Percentiles rank a stretch among this genome's conserved stretches.
Conservation (phyloP, 768 basidiomycete species). For the Chalciporus chontae region DNA sequence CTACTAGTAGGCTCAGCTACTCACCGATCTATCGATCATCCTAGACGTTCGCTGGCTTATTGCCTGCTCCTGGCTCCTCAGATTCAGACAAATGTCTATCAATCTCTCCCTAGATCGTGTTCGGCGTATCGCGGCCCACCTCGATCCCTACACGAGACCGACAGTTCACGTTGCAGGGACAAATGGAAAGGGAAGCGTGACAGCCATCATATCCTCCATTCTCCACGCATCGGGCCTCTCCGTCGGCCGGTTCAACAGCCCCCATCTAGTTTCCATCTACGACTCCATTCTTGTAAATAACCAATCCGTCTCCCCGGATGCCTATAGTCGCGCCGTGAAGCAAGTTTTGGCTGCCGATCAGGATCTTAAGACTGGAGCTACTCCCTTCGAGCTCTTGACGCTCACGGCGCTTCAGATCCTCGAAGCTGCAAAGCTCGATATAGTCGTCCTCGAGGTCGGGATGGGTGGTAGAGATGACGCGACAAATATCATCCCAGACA, state of each 20-base stretch:
- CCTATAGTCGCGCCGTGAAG: conserved; percentile 46
- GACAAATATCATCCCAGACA: conserved; percentile 82
- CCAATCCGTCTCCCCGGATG: conserved; percentile 41
- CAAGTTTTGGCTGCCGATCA: conserved; percentile 49
- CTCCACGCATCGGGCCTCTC: conserved; percentile 51
- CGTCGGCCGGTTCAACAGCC: conserved; percentile 87
- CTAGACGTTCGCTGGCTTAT: too few relatives aligned
- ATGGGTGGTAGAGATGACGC: conserved; percentile 93
- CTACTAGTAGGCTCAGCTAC: too few relatives aligned
- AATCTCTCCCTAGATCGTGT: conserved; percentile 66
- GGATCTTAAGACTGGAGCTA: conserved; percentile 46
- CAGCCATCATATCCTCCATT: conserved; percentile 77
- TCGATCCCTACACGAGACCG: conserved; percentile 69
- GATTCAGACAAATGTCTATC: conserved; percentile 49
- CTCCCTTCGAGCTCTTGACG: conserved; percentile 82
- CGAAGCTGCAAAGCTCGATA: conserved; percentile 63
- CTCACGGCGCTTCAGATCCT: conserved; percentile 77
- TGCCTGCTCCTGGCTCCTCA: too few relatives aligned
- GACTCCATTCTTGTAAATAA: conserved; percentile 77
- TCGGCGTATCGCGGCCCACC: conserved; percentile 42
- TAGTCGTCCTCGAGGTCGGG: conserved; percentile 89
- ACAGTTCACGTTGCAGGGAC: conserved; percentile 93
- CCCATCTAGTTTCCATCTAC: conserved; percentile 75
- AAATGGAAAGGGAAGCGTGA: conserved; percentile 95
- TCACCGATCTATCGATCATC: too few relatives aligned